Percentiles rank a stretch among this genome's conserved stretches.
Conservation (phyloP, 2,329 filamentous ascomycete species). For the Penicillium concentricum region DNA sequence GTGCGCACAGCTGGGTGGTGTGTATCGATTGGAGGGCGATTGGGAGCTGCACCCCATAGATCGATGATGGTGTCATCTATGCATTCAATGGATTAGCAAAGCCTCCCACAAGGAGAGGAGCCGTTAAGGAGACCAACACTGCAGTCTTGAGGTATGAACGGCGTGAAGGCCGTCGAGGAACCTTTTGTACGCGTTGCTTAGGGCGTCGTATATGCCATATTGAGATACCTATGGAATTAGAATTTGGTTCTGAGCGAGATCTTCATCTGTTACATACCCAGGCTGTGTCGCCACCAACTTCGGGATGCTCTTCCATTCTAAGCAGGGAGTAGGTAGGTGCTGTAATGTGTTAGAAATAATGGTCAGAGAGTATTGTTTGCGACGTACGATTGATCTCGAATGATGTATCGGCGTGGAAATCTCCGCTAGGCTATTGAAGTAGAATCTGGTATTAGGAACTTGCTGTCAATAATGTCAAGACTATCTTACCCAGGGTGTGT, state of each 20-base stretch:
- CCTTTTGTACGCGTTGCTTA: slow-evolving; percentile 45
- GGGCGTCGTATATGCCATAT: slow-evolving; percentile 19
- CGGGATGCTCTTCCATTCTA: slow-evolving; percentile 52
- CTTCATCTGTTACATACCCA: slow-evolving; percentile 34
- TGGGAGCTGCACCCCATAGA: slow-evolving; percentile 44
- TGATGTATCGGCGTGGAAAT: slow-evolving; percentile 53
- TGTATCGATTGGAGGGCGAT: slow-evolving; percentile 48
- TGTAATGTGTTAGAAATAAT: slow-evolving; percentile 9
- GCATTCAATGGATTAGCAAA: not conserved
- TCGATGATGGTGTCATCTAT: slow-evolving; percentile 50
- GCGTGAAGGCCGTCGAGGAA: slow-evolving; percentile 48
- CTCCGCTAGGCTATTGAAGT: slow-evolving; percentile 36
- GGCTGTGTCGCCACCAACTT: slow-evolving; percentile 49
- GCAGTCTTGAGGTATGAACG: slow-evolving; percentile 43
- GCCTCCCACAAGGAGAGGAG: too few relatives aligned
- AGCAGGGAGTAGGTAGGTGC: slow-evolving; percentile 53
- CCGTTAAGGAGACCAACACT: not conserved
- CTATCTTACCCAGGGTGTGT: slow-evolving; percentile 46
- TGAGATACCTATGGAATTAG: slow-evolving; percentile 29
- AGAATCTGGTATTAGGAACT: not conserved
- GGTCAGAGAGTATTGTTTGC: not conserved
- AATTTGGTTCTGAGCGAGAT: not conserved
- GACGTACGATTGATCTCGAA: slow-evolving; percentile 50
- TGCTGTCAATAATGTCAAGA: not conserved
- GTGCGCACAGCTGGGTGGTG: slow-evolving; percentile 52